phyloP scores from a whole-genome alignment of 2,329 filamentous ascomycete species.

The Plenodomus tracheiphilus region DNA sequence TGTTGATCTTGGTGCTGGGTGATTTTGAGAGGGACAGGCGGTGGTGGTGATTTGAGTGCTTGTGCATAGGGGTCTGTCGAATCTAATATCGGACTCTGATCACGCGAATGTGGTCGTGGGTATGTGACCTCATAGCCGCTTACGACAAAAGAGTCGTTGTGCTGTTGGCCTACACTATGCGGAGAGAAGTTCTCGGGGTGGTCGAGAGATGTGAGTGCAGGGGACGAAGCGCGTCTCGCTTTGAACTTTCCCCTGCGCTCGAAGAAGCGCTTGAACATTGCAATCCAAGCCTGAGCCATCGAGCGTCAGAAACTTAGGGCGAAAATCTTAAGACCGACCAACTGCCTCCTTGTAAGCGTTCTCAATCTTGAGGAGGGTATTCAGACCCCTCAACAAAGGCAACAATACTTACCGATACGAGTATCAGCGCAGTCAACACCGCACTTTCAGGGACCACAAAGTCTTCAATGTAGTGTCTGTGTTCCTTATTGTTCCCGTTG shows the following conservation, averaged over 20 bases:
- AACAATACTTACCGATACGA: constrained; percentile 28
- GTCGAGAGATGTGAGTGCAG: neutral
- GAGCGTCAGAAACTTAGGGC: constrained; percentile 32
- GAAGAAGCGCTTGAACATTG: constrained; percentile 15
- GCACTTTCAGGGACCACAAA: constrained; percentile 21
- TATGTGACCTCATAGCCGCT: neutral
- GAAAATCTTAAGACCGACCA: constrained; percentile 44
- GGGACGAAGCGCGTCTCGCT: neutral
- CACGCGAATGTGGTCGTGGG: neutral
- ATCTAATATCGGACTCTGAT: neutral
- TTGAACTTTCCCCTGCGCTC: neutral
- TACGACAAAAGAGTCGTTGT: neutral
- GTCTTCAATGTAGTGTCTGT: constrained; percentile 27
- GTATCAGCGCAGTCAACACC: constrained; percentile 26
- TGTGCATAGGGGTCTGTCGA: neutral
- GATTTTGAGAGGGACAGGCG: neutral
- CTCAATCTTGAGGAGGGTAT: neutral
- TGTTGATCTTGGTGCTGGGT: neutral
- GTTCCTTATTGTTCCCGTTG: constrained; percentile 25
- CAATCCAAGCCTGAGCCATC: constrained; percentile 32
- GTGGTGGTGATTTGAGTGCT: neutral
- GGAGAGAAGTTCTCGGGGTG: neutral
- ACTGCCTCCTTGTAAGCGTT: constrained; percentile 15
- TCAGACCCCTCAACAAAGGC: neutral
- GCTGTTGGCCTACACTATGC: neutral